Conservation (phyloP, 2,329 filamentous ascomycete genomes). For the Ustulina deusta region DNA sequence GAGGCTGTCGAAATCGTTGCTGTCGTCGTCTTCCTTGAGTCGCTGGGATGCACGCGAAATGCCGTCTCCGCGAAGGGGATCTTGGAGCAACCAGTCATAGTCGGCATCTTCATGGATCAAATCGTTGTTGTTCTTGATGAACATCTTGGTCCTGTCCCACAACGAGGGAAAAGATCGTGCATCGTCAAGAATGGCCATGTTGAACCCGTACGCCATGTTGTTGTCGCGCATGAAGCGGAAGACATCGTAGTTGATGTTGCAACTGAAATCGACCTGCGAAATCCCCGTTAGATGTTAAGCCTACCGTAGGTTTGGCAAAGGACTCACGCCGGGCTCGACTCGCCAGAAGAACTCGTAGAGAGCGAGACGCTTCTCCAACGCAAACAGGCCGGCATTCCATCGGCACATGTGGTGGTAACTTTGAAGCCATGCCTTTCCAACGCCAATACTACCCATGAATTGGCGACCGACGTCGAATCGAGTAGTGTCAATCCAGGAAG, state of each 20-base stretch:
- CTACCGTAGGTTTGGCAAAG: background rate
- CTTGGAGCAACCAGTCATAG: conserved; percentile 61
- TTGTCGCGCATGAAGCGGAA: conserved; percentile 88
- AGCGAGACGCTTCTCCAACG: conserved; percentile 77
- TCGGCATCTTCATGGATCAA: conserved; percentile 62
- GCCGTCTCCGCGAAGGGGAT: conserved; percentile 37
- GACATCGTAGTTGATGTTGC: conserved; percentile 81
- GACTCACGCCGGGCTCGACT: conserved; percentile 69
- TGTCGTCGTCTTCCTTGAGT: conserved; percentile 23
- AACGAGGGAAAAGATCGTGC: conserved; percentile 58
- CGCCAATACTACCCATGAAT: conserved; percentile 71
- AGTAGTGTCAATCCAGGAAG: conserved; percentile 76
- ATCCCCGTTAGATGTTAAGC: conserved; percentile 35
- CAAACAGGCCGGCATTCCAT: conserved; percentile 88
- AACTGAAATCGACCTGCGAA: conserved; percentile 65
- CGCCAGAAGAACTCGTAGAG: conserved; percentile 71
- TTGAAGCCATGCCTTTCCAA: conserved; percentile 74
- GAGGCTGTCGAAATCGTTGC: conserved; percentile 45
- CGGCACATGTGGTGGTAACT: conserved; percentile 83
- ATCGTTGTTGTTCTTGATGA: conserved; percentile 59
- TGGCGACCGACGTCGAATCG: conserved; percentile 73
- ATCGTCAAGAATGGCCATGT: conserved; percentile 61
- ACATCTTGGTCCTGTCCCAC: conserved; percentile 60
- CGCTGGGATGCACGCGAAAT: background rate
- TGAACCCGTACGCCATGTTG: conserved; percentile 81